Conservation (phyloP, 2,329 filamentous ascomycete species). For the Alternaria arborescens region DNA sequence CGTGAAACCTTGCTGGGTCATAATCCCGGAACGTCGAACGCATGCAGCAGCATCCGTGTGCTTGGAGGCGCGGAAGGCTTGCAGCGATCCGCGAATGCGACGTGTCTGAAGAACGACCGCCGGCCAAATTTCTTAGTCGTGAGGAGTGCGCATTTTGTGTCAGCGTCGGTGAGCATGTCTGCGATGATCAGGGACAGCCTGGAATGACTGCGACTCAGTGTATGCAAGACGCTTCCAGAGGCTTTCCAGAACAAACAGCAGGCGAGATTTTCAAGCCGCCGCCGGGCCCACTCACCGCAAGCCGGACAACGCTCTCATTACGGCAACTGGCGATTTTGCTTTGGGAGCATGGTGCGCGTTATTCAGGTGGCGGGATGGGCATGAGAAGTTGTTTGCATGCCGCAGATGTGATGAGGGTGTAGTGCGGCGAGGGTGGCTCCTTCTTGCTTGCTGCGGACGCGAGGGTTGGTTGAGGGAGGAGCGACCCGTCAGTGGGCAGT, state of each 20-base stretch:
- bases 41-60: conserved; percentile 40
- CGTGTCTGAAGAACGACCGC: conserved; percentile 32
- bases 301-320: conserved; percentile 36
- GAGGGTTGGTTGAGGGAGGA: conserved; percentile 11
- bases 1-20: conserved; percentile 36
- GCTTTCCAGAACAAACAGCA: conserved; percentile 35
- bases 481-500: conserved; percentile 11
- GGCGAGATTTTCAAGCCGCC: conserved; percentile 32
- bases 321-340: conserved; percentile 18
- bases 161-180: conserved; percentile 12
- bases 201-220: conserved; percentile 18
- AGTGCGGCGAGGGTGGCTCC: background rate
- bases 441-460: background rate
- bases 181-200: conserved; percentile 16
- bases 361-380: background rate
- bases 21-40: conserved; percentile 37
- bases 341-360: background rate
- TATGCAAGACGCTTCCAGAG: conserved; percentile 22
- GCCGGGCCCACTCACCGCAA: conserved; percentile 29
- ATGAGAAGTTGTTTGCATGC: conserved; percentile 1
- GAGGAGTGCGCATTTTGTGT: conserved; percentile 18
- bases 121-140: conserved; percentile 22
- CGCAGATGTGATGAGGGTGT: conserved; percentile 5
- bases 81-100: conserved; percentile 41
- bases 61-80: conserved; percentile 43